Evolutionary conservation across 2,329 filamentous ascomycete genomes (phyloP), one percentile per base, ranked within the genome.

Genomic region (Sporothrix protearum): DNA sequence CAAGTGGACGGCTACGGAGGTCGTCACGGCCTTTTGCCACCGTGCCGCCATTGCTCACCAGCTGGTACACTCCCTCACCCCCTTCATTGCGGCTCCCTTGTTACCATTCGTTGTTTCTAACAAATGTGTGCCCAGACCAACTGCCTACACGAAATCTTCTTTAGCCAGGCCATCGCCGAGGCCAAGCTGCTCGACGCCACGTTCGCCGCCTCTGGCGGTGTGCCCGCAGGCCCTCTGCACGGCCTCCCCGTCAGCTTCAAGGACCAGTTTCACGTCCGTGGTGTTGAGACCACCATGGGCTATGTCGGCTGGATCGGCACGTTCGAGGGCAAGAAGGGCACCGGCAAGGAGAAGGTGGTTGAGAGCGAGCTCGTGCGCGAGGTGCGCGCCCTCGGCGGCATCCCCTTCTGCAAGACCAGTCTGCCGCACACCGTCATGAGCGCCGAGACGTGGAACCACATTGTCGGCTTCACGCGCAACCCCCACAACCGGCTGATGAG

Each of bases 161-260:
- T 80, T 1, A 75, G 78, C 36, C 70, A 75, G 68, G 79, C 80
- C 19, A 75, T 82, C 30, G 72, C 75, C 64, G 74, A 77, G 1
- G 80, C 80, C 4, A 71, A 72, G 47, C 76, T 74, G 53, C 77
- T 82, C n/a, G 80, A 82, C 73, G 71, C 73, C 9, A 77, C 78
- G 64, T 76, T 79, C 10, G 71, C 73, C n/a, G 72, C 74, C 19
- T 73, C 79, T 68, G 75, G 75, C 68, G 75, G 75, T 61, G 77
- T 76, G 42, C 76, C 79, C 2, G 45, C 79, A n/a, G 81, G 80
- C 0, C 79, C 81, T 14, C 76, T 82, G 1, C 80, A 81, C 71
- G 81, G 80, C 25, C 77, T 89, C 1, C 87, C 87, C 0, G 75
- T 85, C 16, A 84, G 82, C 64, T 74, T 85, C 42, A 85, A 85